These are phyloP conservation scores for Casuarina glauca DNA, from an alignment of 306 rosid species.

Conservation along the genomic window DNA sequence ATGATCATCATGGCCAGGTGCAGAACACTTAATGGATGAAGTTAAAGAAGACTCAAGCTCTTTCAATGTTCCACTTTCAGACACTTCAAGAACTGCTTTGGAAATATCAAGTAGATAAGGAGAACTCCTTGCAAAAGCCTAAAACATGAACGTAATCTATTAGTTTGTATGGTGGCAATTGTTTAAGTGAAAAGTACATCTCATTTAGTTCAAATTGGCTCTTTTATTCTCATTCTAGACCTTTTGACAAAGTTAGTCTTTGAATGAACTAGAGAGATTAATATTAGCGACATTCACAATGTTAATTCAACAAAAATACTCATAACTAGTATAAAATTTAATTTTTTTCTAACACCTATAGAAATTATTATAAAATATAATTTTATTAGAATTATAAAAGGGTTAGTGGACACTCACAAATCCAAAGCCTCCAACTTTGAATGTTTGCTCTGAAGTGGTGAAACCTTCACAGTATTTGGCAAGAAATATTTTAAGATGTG, in stretches of 20 bases:
- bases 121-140: slow-evolving; percentile 10
- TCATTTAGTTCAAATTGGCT: no score
- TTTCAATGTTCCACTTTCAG: neutral
- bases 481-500: slow-evolving; percentile 22
- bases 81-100: neutral
- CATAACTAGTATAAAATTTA: no score
- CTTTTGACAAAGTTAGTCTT: no score
- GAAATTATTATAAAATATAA: no score
- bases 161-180: neutral
- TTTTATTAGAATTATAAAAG: neutral
- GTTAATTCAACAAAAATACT: no score
- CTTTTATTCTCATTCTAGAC: no score
- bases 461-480: slow-evolving; percentile 17
- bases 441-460: slow-evolving; percentile 8
- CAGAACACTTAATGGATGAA: neutral
- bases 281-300: no score
- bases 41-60: neutral
- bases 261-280: no score
- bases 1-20: no score
- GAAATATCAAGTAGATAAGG: slow-evolving; percentile 12
- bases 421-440: slow-evolving; percentile 33
- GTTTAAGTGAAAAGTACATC: no score
- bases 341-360: no score
- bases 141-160: neutral
- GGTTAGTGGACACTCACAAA: neutral